A percentile compares a stretch with the other conserved stretches of the same genome.
Evolutionary conservation across 495 filamentous ascomycete genomes (phyloP).

Genomic region (Neurospora tetraspora): DNA sequence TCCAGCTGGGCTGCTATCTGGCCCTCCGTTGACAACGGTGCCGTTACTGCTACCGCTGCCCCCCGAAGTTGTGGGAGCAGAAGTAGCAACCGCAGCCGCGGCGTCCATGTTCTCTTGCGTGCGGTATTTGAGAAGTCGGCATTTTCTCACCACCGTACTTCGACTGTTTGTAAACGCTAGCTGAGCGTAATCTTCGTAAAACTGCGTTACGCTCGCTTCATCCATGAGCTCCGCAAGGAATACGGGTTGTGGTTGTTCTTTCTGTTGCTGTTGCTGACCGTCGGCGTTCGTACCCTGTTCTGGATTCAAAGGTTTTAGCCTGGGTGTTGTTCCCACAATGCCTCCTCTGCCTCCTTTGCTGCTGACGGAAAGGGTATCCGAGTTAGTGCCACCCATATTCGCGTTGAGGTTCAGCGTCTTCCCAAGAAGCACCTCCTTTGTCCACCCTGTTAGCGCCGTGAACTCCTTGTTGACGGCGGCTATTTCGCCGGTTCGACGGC

Average conservation of each 20-base stretch:
- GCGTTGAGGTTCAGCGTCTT: constrained; percentile 83
- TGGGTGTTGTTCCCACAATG: constrained; percentile 35
- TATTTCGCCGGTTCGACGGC: constrained; percentile 84
- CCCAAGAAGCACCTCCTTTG: constrained; percentile 79
- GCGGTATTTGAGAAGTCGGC: constrained; percentile 84
- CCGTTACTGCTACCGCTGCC: constrained; percentile 1
- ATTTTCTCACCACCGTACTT: constrained; percentile 70
- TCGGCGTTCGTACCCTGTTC: constrained; percentile 20
- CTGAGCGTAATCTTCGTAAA: constrained; percentile 91
- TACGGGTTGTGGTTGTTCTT: constrained; percentile 52
- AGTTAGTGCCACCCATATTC: constrained; percentile 47
- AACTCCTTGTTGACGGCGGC: constrained; percentile 92
- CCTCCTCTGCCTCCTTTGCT: constrained; percentile 24
- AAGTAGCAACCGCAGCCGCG: constrained; percentile 10
- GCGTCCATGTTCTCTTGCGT: constrained; percentile 56
- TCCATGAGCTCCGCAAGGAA: constrained; percentile 89
- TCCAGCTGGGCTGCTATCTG: constrained; percentile 3
- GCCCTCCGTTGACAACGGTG: background rate
- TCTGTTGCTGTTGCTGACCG: background rate
- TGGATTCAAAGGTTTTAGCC: constrained; percentile 29
- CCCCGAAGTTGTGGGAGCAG: background rate
- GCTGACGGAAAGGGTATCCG: constrained; percentile 18
- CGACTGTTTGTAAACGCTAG: constrained; percentile 83
- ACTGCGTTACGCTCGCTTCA: constrained; percentile 84
- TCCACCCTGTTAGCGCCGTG: constrained; percentile 87